phyloP scores from a whole-genome alignment of 805 yeast species.

The Metschnikowia arizonensis region DNA sequence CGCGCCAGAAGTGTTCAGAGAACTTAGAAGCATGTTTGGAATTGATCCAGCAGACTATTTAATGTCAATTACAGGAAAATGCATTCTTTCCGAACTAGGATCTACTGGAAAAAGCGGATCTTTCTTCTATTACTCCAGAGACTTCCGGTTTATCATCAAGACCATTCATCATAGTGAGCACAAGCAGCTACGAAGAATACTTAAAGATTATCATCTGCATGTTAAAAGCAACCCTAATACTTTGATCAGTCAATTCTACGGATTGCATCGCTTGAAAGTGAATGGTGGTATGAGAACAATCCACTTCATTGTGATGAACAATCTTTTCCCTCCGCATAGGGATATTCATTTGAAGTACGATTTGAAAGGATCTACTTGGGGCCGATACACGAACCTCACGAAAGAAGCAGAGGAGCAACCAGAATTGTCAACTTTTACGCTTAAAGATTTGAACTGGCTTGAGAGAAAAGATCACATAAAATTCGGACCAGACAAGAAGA shows the following conservation, averaged over 20 bases:
- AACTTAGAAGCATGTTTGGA: constrained; percentile 72
- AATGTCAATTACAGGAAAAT: constrained; percentile 87
- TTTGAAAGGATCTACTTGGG: constrained; percentile 88
- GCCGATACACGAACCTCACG: constrained; percentile 53
- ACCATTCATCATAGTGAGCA: constrained; percentile 95
- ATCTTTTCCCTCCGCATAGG: constrained; percentile 88
- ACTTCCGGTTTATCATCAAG: constrained; percentile 89
- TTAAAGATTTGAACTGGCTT: constrained; percentile 88
- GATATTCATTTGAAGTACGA: constrained; percentile 85
- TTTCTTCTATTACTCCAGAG: constrained; percentile 91
- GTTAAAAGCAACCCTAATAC: constrained; percentile 84
- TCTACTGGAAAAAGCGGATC: constrained; percentile 98
- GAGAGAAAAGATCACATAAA: constrained; percentile 58
- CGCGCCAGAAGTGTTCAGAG: constrained; percentile 90
- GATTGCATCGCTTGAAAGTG: constrained; percentile 88
- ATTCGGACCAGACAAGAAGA: constrained; percentile 69
- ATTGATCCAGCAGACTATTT: constrained; percentile 95
- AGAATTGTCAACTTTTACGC: constrained; percentile 42
- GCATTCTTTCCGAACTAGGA: constrained; percentile 84
- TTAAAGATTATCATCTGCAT: constrained; percentile 75
- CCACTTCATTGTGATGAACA: constrained; percentile 94
- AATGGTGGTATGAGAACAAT: constrained; percentile 70
- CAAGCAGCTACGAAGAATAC: constrained; percentile 66
- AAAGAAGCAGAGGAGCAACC: constrained; percentile 22
- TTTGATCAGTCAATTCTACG: constrained; percentile 90